Percentiles rank a stretch among this genome's conserved stretches.
phyloP scores from a whole-genome alignment of 306 rosid species.

The Cicer judaicum region DNA sequence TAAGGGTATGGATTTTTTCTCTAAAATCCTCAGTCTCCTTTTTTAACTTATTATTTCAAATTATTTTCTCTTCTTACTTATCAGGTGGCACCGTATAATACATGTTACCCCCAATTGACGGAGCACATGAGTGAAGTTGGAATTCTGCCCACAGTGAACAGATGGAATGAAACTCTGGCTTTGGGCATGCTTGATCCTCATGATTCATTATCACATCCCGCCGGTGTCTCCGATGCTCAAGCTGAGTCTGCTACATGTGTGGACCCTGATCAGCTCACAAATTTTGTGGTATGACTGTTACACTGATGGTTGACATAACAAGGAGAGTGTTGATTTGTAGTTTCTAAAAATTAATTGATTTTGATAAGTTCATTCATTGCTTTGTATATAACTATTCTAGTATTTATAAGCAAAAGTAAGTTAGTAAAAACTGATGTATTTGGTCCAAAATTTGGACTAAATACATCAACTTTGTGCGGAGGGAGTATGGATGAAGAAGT shows the following conservation, averaged over 20 bases:
- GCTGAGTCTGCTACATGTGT: conserved; percentile 75
- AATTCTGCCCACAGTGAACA: conserved; percentile 68
- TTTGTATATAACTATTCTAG: background rate
- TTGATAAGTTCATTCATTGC: conserved; percentile 28
- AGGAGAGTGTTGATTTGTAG: conserved; percentile 11
- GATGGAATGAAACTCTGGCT: conserved; percentile 86
- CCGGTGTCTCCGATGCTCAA: conserved; percentile 93
- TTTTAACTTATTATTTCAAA: conserved; percentile 40
- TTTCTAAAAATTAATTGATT: conserved; percentile 16
- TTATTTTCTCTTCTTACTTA: conserved; percentile 15
- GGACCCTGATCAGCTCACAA: conserved; percentile 87
- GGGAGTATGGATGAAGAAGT: background rate
- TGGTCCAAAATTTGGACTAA: too few relatives aligned
- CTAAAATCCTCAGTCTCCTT: conserved; percentile 19
- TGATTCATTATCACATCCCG: conserved; percentile 97
- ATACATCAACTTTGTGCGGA: too few relatives aligned
- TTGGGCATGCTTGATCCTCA: conserved; percentile 93
- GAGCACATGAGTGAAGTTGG: conserved; percentile 92
- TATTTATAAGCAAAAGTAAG: too few relatives aligned
- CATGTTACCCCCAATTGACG: conserved; percentile 83
- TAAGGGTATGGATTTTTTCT: conserved; percentile 28
- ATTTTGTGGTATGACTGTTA: conserved; percentile 70
- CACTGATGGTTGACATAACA: background rate
- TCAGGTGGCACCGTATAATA: conserved; percentile 98
- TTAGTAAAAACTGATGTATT: too few relatives aligned